Evolutionary conservation across 2,329 filamentous ascomycete species (phyloP).

Genomic region (Blastomyces percursus): DNA sequence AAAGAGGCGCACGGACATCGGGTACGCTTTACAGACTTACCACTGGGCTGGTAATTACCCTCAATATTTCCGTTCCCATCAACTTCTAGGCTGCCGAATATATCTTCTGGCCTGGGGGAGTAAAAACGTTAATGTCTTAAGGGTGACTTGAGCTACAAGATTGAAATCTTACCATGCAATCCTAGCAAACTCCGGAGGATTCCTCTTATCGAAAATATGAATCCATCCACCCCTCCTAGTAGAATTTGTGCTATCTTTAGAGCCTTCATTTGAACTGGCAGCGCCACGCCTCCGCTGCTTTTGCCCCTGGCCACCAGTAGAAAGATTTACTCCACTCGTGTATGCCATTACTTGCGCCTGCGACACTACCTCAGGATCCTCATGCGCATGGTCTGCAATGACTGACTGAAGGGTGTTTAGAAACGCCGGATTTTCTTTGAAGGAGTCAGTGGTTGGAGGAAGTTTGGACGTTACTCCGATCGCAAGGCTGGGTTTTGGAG

Average conservation of each 20-base stretch:
- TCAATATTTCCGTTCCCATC: constrained; percentile 48
- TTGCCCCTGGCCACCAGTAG: constrained; percentile 35
- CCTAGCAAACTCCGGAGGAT: constrained; percentile 52
- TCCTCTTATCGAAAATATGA: constrained; percentile 50
- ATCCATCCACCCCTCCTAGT: constrained; percentile 51
- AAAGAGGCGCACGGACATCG: not conserved
- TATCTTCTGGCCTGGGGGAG: constrained; percentile 48
- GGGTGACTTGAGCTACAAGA: not conserved
- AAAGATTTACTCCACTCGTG: constrained; percentile 45
- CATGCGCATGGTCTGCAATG: constrained; percentile 42
- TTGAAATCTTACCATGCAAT: constrained; percentile 42
- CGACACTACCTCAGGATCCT: constrained; percentile 46
- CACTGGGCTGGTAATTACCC: constrained; percentile 47
- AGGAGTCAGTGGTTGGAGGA: constrained; percentile 46
- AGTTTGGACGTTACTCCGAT: constrained; percentile 45
- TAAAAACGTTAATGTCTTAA: constrained; percentile 10
- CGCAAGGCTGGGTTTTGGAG: constrained; percentile 43
- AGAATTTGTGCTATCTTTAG: constrained; percentile 48
- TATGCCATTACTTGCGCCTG: constrained; percentile 52
- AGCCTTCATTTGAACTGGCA: constrained; percentile 34
- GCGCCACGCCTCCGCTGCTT: constrained; percentile 21
- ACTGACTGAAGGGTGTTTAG: constrained; percentile 47
- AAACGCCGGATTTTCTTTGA: constrained; percentile 48
- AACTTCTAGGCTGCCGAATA: constrained; percentile 54
- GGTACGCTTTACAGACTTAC: constrained; percentile 22